Evolutionary conservation across 176 grass and related monocot species (phyloP).

Genomic region (Eleusine coracana): DNA sequence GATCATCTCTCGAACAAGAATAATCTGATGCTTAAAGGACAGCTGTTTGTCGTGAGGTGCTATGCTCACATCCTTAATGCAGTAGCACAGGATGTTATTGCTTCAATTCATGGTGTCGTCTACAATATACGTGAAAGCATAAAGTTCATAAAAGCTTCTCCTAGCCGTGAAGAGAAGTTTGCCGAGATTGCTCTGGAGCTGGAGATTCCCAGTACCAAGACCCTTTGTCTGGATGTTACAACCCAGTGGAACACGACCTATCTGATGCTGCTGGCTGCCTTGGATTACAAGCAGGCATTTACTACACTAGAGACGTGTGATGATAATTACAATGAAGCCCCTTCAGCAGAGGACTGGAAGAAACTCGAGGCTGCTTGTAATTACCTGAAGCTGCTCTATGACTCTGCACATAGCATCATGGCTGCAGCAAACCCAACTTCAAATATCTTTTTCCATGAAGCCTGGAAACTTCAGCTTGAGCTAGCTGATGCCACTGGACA

Average conservation of each 20-base stretch:
- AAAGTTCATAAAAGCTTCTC: slow-evolving; percentile 87
- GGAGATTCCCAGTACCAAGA: slow-evolving; percentile 71
- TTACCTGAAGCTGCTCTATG: slow-evolving; percentile 71
- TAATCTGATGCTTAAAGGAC: slow-evolving; percentile 84
- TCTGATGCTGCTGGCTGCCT: slow-evolving; percentile 81
- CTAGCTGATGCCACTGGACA: slow-evolving; percentile 55
- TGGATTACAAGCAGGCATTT: slow-evolving; percentile 83
- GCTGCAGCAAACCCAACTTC: slow-evolving; percentile 67
- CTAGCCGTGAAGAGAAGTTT: slow-evolving; percentile 69
- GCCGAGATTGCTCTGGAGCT: slow-evolving; percentile 74
- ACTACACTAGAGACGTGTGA: slow-evolving; percentile 70
- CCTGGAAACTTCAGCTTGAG: slow-evolving; percentile 85
- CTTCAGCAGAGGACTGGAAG: slow-evolving; percentile 78
- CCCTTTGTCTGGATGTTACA: slow-evolving; percentile 76
- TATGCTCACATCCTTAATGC: slow-evolving; percentile 72
- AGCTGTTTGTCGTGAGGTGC: slow-evolving; percentile 89
- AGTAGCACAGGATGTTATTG: slow-evolving; percentile 82
- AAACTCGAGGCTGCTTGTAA: slow-evolving; percentile 69
- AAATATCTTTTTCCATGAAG: slow-evolving; percentile 87
- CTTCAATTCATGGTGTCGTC: slow-evolving; percentile 82
- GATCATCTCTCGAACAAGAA: slow-evolving; percentile 81
- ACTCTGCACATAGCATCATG: slow-evolving; percentile 75
- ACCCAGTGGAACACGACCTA: slow-evolving; percentile 94
- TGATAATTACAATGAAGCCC: slow-evolving; percentile 86
- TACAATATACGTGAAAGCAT: slow-evolving; percentile 92